Evolutionary conservation across 352 stramenopile species (phyloP).

Genomic region (Albugo laibachii): DNA sequence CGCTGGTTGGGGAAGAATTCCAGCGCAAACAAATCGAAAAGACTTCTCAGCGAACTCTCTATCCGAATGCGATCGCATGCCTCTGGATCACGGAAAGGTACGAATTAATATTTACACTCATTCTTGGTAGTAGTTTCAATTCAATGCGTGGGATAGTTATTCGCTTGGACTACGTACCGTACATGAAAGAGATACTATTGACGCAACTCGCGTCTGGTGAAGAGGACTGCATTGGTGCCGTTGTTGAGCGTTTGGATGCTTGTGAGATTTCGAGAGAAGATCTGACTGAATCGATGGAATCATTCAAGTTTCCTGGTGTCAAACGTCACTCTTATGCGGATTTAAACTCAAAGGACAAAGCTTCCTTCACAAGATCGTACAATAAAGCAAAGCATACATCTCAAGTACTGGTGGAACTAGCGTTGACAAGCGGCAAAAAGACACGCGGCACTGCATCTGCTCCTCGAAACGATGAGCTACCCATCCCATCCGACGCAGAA

Average conservation of each 20-base stretch:
- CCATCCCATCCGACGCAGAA: no score
- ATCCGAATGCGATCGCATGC: slow-evolving; percentile 85
- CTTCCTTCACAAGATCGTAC: slow-evolving; percentile 83
- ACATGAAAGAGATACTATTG: slow-evolving; percentile 80
- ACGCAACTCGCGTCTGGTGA: slow-evolving; percentile 53
- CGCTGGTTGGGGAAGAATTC: slow-evolving; percentile 97
- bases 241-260: slow-evolving; percentile 90
- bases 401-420: no score
- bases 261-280: slow-evolving; percentile 96
- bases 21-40: slow-evolving; percentile 85
- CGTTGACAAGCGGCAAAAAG: no score
- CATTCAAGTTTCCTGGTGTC: slow-evolving; percentile 61
- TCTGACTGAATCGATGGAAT: slow-evolving; percentile 93
- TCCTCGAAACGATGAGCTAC: no score
- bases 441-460: no score
- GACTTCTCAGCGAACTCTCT: slow-evolving; percentile 88
- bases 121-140: not conserved
- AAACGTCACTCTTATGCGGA: slow-evolving; percentile 56
- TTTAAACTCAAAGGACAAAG: slow-evolving; percentile 80
- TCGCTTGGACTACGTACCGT: slow-evolving; percentile 73
- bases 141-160: slow-evolving; percentile 24
- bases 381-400: no score
- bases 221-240: slow-evolving; percentile 61
- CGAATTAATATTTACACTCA: not conserved
- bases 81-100: slow-evolving; percentile 68